Evolutionary conservation across 1,139 yeast species (phyloP).

Genomic region (Pichia sp.): DNA sequence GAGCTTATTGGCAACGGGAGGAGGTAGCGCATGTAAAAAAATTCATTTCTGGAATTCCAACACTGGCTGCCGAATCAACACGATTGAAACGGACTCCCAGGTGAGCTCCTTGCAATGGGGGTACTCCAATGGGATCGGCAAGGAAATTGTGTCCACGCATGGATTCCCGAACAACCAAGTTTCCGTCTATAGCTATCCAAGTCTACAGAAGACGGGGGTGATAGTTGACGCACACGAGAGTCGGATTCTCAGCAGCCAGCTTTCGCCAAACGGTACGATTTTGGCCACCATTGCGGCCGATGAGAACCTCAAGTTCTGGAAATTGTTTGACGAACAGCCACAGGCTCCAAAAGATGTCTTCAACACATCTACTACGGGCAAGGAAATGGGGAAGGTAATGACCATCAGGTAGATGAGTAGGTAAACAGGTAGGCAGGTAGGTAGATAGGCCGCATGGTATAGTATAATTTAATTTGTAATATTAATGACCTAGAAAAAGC

Average conservation of each 20-base stretch:
- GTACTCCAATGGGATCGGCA: slow-evolving; percentile 59
- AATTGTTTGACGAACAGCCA: slow-evolving; percentile 58
- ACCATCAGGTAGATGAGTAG: slow-evolving; percentile 16
- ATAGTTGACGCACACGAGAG: slow-evolving; percentile 86
- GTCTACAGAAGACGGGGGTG: slow-evolving; percentile 83
- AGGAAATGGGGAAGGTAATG: slow-evolving; percentile 25
- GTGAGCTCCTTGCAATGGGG: slow-evolving; percentile 95
- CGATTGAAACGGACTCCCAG: slow-evolving; percentile 91
- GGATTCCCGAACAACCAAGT: slow-evolving; percentile 90
- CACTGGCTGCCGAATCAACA: slow-evolving; percentile 81
- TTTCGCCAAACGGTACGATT: slow-evolving; percentile 87
- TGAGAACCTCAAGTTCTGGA: slow-evolving; percentile 94
- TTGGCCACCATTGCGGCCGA: slow-evolving; percentile 96
- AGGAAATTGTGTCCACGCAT: slow-evolving; percentile 89
- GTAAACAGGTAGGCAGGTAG: neutral
- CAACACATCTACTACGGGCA: slow-evolving; percentile 18
- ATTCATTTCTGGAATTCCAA: slow-evolving; percentile 95
- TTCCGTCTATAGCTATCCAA: slow-evolving; percentile 80
- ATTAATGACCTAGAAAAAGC: neutral
- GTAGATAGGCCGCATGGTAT: neutral
- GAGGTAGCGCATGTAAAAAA: slow-evolving; percentile 86
- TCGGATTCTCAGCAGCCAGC: slow-evolving; percentile 74
- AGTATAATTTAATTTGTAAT: neutral
- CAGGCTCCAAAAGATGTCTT: slow-evolving; percentile 31
- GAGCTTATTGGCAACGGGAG: slow-evolving; percentile 88